Evolutionary conservation across 495 filamentous ascomycete species (phyloP).

Genomic region (Acidomyces sp.): DNA sequence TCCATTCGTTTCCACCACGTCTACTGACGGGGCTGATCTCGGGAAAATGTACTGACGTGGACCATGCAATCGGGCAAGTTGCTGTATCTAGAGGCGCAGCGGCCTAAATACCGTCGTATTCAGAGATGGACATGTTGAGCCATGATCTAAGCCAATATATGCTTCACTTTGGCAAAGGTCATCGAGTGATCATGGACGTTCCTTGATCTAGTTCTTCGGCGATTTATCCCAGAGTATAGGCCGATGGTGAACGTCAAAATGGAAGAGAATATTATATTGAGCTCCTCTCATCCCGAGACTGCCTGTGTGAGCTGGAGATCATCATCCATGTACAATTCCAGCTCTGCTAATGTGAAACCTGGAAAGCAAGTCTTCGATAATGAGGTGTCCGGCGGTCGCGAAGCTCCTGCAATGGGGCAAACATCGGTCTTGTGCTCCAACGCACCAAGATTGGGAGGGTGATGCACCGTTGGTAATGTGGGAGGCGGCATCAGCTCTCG

Average conservation of each 20-base stretch:
- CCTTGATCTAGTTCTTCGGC: background rate
- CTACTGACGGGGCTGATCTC: background rate
- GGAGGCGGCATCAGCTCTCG: constrained; percentile 12
- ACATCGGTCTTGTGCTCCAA: background rate
- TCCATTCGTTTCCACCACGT: background rate
- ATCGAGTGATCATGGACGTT: background rate
- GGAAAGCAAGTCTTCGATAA: too few species aligned
- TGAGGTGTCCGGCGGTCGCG: background rate
- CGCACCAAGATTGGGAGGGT: background rate
- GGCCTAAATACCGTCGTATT: too few species aligned
- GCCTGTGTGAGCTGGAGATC: constrained; percentile 16
- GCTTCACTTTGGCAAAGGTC: too few species aligned
- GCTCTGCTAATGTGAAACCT: constrained; percentile 3
- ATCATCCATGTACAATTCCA: constrained; percentile 7
- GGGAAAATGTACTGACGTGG: background rate
- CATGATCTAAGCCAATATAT: too few species aligned
- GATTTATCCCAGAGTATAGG: background rate
- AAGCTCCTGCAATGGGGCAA: too few species aligned
- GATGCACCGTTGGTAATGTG: background rate
- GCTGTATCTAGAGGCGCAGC: too few species aligned
- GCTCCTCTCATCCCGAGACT: background rate
- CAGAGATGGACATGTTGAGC: too few species aligned
- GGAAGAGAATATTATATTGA: background rate
- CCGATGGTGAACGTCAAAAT: background rate
- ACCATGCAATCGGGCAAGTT: too few species aligned